Evolutionary conservation across 805 yeast genomes (phyloP), one percentile per base, ranked within the genome.

Genomic region (Candida vartiovaarae): DNA sequence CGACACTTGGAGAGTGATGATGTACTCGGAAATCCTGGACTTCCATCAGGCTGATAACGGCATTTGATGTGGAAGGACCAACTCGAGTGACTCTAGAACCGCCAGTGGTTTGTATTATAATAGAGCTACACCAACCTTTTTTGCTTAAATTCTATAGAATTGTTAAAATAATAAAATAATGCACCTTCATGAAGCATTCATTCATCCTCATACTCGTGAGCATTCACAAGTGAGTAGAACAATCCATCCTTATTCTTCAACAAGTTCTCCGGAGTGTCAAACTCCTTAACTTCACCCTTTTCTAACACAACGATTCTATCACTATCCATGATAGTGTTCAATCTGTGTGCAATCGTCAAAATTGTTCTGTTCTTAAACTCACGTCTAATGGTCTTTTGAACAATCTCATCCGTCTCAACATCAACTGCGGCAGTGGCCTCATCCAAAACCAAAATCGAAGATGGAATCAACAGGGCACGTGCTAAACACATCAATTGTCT

Each of bases 1-100:
- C 15, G 98, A 93, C 59, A 88, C 96, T 10, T 91, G 99, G 99
- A 81, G 95, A 68, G 95, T 89, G 20, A 91, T 93, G 98, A 91
- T 93, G 96, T 93, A 93, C 67, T 84, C 95, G 42, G 99, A 91
- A 67, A 93, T 91, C 49, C 72, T 93, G 53, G 97, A 91, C 63
- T 91, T 89, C 76, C 98, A 91, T 65, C 95, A 89, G 63, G 86
- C 85, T 31, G 62, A 58, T 32, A 57, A 54, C 40, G 47, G 46
- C n/a, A 32, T 42, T 7, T 34, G 36, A 34, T 36, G 23, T 46
- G 37, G 20, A 15, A 15, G 20, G 20, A 15, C 20, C 20, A 15
- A 15, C 20, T 15, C 20, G 20, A 15, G 20, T 15, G n/a, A 15
- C 20, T 15, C 20, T 15, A 15, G 20, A 15, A 15, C 20, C 20